A percentile compares a stretch with the other conserved stretches of the same genome.
phyloP scores from a whole-genome alignment of 2,329 filamentous ascomycete species.

The Thelonectria discophora region DNA sequence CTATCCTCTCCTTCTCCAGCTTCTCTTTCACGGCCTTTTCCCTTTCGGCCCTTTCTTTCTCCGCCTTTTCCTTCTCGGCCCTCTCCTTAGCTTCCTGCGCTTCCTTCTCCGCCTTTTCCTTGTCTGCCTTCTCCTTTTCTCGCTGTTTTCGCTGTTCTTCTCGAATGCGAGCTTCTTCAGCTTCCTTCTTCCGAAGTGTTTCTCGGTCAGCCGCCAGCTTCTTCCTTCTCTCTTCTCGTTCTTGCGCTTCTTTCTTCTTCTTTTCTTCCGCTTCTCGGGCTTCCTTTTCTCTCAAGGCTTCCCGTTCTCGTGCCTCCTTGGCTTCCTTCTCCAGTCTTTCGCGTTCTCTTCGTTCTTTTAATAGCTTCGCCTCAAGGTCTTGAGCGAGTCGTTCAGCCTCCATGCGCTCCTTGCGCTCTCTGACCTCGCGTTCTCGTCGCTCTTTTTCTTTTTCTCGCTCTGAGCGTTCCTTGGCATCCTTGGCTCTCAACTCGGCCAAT shows the following conservation, averaged over 20 bases:
- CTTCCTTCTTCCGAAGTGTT: constrained; percentile 43
- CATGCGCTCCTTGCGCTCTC: constrained; percentile 42
- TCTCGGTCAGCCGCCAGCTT: constrained; percentile 50
- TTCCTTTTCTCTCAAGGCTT: constrained; percentile 43
- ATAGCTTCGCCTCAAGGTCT: constrained; percentile 49
- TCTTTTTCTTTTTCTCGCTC: constrained; percentile 53
- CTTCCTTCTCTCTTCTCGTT: constrained; percentile 44
- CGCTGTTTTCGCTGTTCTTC: constrained; percentile 30
- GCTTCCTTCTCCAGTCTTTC: constrained; percentile 57
- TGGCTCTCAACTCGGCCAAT: constrained; percentile 65
- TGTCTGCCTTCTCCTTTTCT: constrained; percentile 43
- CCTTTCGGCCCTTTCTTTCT: constrained; percentile 45
- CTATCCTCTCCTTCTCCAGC: constrained; percentile 26
- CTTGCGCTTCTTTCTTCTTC: constrained; percentile 45
- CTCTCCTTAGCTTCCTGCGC: constrained; percentile 47
- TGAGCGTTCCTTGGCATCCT: constrained; percentile 59
- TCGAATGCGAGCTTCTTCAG: constrained; percentile 17
- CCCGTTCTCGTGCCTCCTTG: constrained; percentile 46
- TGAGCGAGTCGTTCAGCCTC: constrained; percentile 43
- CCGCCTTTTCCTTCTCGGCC: constrained; percentile 43
- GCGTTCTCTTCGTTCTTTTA: constrained; percentile 51
- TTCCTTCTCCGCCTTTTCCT: constrained; percentile 40
- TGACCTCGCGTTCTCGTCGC: constrained; percentile 47
- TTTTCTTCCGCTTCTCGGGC: constrained; percentile 42
- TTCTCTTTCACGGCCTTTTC: constrained; percentile 53